Evolutionary conservation across 2,329 filamentous ascomycete species (phyloP), one percentile per base, ranked within the genome.

Genomic region (Fusarium lyarnte): DNA sequence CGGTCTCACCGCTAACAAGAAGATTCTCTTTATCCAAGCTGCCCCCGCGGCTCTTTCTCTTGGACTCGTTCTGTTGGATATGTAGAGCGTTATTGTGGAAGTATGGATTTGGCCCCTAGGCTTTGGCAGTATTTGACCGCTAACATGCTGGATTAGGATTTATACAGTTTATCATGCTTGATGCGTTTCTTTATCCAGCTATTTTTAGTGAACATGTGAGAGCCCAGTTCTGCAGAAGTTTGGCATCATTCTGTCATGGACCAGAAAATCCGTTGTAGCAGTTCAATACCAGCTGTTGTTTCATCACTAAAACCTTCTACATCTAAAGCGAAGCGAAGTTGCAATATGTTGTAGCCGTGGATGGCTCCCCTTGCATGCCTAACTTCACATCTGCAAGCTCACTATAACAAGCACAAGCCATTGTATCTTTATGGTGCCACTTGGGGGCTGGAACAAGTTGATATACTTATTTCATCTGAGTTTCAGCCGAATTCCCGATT

Each of bases 1-100:
- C n/a, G 84, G 80, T 2, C 71, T 77, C 6, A 86, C 85, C 3
- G 81, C 81, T 6, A 80, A 76, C 68, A 79, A 63, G 55, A 81
- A 79, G 70, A 87, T 87, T 64, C 69, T 86, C 36, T 81, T 78
- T 42, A 77, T 87, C 3, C 86, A 87, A 76, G 81, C 79, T 31
- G 57, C 83, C 63, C 47, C 73, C 53, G 61, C 81, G 11, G 66
- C 75, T 4, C 29, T 82, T 12, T 79, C 79, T 8, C 74, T 81
- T 31, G 75, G 72, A 6, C 70, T 78, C 5, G 75, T 82, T 27
- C 70, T 79, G 5, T 57, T 78, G 54, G 79, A 66, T 16, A 29
- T 73, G 6, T 73, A 54, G 39, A 60, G 25, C 19, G 13, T n/a
- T 31, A 23, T 6, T 9, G 36, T 49, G 14, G 23, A 4, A 14